phyloP scores from a whole-genome alignment of 164 flowering plant species.

The Annona squamosa region DNA sequence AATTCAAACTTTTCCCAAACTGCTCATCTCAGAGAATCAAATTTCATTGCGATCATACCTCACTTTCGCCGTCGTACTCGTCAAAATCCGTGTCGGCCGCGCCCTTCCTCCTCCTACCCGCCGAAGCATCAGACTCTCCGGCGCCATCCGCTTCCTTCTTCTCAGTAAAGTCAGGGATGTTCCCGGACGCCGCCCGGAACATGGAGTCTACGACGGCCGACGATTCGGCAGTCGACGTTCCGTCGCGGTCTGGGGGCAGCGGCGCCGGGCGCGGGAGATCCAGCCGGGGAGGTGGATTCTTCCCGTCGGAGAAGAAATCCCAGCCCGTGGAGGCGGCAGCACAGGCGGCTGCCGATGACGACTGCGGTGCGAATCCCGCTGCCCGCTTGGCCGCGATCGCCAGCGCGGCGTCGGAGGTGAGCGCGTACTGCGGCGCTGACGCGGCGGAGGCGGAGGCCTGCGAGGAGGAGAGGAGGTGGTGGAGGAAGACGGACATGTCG shows the following conservation, averaged over 20 bases:
- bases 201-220: conserved; percentile 14
- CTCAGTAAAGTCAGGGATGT: conserved; percentile 1
- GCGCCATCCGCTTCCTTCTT: conserved; percentile 17
- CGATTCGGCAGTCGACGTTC: conserved; percentile 12
- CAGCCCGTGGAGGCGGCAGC: too few species aligned
- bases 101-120: conserved; percentile 17
- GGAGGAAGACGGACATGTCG: conserved; percentile 40
- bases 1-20: neutral
- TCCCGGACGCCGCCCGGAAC: conserved; percentile 15
- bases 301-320: conserved; percentile 1
- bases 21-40: neutral
- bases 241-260: conserved; percentile 7
- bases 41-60: conserved; percentile 20
- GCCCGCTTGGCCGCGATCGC: conserved; percentile 3
- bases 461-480: conserved; percentile 33
- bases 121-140: conserved; percentile 20
- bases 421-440: conserved; percentile 3
- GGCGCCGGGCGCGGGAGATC: conserved; percentile 13
- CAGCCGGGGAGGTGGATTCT: conserved; percentile 1
- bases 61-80: conserved; percentile 42
- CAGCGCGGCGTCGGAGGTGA: conserved; percentile 8
- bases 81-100: conserved; percentile 31
- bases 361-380: neutral
- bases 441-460: conserved; percentile 20
- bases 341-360: neutral